Percentiles rank a stretch among this genome's conserved stretches.
Evolutionary conservation across 2,329 filamentous ascomycete species (phyloP).

Genomic region (Botrytis aclada): DNA sequence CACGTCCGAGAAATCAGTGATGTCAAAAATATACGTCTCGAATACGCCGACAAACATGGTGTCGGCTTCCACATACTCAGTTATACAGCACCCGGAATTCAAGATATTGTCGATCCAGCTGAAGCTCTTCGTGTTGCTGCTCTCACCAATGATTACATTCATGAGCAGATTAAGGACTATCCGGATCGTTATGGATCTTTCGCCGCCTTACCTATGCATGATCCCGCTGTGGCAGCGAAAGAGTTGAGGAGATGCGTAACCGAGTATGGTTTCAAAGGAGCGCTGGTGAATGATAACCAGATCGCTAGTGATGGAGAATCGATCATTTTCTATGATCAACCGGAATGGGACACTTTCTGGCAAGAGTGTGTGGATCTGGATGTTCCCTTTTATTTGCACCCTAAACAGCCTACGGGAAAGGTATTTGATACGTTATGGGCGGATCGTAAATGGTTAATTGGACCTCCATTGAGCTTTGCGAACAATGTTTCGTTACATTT

Average conservation of each 20-base stretch:
- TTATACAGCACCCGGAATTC: constrained; percentile 48
- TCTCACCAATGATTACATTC: constrained; percentile 38
- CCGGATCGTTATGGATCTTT: constrained; percentile 47
- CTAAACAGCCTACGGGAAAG: constrained; percentile 52
- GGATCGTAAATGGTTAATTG: constrained; percentile 57
- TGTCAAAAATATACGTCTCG: constrained; percentile 43
- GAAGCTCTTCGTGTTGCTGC: constrained; percentile 44
- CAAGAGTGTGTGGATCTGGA: constrained; percentile 54
- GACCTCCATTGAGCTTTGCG: constrained; percentile 57
- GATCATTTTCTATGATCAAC: constrained; percentile 62
- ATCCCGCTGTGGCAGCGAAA: constrained; percentile 48
- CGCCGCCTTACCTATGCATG: constrained; percentile 51
- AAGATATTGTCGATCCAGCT: constrained; percentile 44
- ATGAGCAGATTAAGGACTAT: constrained; percentile 28
- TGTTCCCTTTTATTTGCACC: constrained; percentile 64
- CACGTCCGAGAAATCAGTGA: constrained; percentile 55
- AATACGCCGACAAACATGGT: constrained; percentile 46
- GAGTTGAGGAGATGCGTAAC: constrained; percentile 53
- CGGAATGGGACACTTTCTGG: constrained; percentile 63
- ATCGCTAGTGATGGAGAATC: constrained; percentile 58
- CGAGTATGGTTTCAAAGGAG: constrained; percentile 60
- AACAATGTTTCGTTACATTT: constrained; percentile 57
- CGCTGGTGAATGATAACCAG: constrained; percentile 61
- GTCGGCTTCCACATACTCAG: constrained; percentile 50
- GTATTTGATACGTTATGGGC: constrained; percentile 58